Percentiles rank a stretch among this genome's conserved stretches.
These are phyloP conservation scores for Lactarius indigo DNA, from an alignment of 768 basidiomycete species.

Conservation along the genomic window DNA sequence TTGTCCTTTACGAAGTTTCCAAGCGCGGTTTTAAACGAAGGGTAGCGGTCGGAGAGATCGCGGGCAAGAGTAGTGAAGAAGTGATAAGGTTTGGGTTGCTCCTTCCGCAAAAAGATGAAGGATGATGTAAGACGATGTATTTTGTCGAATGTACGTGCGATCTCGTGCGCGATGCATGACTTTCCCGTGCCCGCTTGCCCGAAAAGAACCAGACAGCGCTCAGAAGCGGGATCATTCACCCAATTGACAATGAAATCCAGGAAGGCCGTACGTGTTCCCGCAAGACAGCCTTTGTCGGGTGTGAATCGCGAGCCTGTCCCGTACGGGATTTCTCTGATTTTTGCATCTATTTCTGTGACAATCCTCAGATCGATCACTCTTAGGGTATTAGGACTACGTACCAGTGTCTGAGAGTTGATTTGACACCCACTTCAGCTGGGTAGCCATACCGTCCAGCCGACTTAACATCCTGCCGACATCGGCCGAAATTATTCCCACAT, in stretches of 20 bases:
- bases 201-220: neutral
- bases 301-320: neutral
- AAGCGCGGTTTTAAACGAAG: neutral
- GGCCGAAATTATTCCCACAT: neutral
- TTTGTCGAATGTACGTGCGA: neutral
- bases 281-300: neutral
- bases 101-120: neutral
- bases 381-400: neutral
- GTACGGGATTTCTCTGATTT: neutral
- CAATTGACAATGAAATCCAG: neutral
- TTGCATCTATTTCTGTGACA: neutral
- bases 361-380: neutral
- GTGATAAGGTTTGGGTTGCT: neutral
- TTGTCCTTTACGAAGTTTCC: neutral
- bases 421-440: neutral
- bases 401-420: neutral
- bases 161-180: no score
- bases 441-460: neutral
- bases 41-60: neutral
- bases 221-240: neutral
- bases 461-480: neutral
- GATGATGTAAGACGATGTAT: neutral
- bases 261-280: neutral
- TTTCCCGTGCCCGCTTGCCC: neutral
- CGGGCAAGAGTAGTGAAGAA: neutral